These are phyloP conservation scores for Debaryomyces robertsiae DNA, from an alignment of 1,139 yeast genomes.

Conservation along the genomic window DNA sequence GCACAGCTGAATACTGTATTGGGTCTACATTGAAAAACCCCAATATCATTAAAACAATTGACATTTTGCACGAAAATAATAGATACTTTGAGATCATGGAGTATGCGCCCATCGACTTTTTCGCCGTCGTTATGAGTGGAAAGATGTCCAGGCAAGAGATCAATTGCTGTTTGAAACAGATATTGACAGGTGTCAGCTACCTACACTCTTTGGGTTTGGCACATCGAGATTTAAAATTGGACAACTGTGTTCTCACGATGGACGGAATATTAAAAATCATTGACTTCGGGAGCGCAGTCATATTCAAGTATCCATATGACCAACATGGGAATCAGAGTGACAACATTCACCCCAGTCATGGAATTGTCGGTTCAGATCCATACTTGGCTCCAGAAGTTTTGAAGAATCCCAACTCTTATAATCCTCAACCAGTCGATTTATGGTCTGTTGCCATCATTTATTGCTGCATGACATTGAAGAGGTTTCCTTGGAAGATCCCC, in stretches of 20 bases:
- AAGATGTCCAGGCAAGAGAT: conserved; percentile 84
- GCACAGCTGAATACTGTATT: conserved; percentile 95
- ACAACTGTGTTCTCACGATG: conserved; percentile 86
- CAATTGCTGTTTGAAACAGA: conserved; percentile 87
- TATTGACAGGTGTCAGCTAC: conserved; percentile 80
- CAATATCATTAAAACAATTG: conserved; percentile 89
- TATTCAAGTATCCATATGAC: conserved; percentile 89
- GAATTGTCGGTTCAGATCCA: conserved; percentile 97
- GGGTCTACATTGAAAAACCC: conserved; percentile 91
- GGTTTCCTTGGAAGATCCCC: conserved; percentile 98
- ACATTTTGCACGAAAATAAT: conserved; percentile 83
- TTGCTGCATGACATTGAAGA: conserved; percentile 90
- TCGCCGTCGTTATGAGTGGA: conserved; percentile 97
- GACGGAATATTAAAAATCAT: conserved; percentile 89
- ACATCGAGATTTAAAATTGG: conserved; percentile 92
- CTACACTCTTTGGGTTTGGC: conserved; percentile 89
- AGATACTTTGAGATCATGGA: conserved; percentile 96
- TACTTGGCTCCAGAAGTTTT: conserved; percentile 96
- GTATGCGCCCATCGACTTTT: conserved; percentile 93
- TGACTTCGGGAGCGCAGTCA: conserved; percentile 96
- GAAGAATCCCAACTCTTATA: conserved; percentile 65
- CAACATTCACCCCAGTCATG: conserved; percentile 78
- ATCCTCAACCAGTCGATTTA: conserved; percentile 90
- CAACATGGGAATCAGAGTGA: conserved; percentile 47
- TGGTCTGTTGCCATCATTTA: conserved; percentile 95